Percentiles rank a stretch among this genome's conserved stretches.
phyloP scores from a whole-genome alignment of 2,329 filamentous ascomycete genomes.

The Mycosphaerelloides madeirae region DNA sequence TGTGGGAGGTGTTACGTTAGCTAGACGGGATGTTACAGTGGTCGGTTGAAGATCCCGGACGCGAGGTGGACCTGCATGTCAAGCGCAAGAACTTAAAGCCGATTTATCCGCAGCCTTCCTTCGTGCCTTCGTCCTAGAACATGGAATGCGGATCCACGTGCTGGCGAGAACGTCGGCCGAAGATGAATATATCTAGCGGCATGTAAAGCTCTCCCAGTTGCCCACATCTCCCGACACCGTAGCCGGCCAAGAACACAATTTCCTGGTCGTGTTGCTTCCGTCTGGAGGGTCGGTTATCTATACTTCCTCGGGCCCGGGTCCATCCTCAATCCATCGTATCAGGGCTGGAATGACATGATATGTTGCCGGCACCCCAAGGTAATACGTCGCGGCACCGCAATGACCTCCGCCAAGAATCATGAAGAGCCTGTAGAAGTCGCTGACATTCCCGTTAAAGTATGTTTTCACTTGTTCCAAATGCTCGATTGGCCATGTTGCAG shows the following conservation, averaged over 20 bases:
- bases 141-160: too few species aligned
- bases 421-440: constrained; percentile 35
- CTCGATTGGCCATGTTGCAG: constrained; percentile 36
- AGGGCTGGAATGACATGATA: constrained; percentile 34
- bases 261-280: constrained; percentile 30
- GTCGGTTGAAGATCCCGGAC: too few species aligned
- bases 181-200: constrained; percentile 19
- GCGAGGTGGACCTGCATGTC: too few species aligned
- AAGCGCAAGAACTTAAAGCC: too few species aligned
- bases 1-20: too few species aligned
- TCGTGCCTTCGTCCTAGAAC: too few species aligned
- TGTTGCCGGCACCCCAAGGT: constrained; percentile 31
- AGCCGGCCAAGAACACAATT: constrained; percentile 32
- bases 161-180: too few species aligned
- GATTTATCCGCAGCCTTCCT: too few species aligned
- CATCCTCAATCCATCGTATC: constrained; percentile 35
- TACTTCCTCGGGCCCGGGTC: constrained; percentile 26
- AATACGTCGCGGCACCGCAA: constrained; percentile 32
- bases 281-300: constrained; percentile 30
- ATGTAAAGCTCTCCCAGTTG: constrained; percentile 25
- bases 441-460: constrained; percentile 23
- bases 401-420: constrained; percentile 40
- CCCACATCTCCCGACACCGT: constrained; percentile 23
- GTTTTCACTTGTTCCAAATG: constrained; percentile 30
- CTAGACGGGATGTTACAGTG: too few species aligned